Percentiles rank a stretch among this genome's conserved stretches.
phyloP scores from a whole-genome alignment of 2,329 filamentous ascomycete genomes.

The Colletotrichum orbiculare region DNA sequence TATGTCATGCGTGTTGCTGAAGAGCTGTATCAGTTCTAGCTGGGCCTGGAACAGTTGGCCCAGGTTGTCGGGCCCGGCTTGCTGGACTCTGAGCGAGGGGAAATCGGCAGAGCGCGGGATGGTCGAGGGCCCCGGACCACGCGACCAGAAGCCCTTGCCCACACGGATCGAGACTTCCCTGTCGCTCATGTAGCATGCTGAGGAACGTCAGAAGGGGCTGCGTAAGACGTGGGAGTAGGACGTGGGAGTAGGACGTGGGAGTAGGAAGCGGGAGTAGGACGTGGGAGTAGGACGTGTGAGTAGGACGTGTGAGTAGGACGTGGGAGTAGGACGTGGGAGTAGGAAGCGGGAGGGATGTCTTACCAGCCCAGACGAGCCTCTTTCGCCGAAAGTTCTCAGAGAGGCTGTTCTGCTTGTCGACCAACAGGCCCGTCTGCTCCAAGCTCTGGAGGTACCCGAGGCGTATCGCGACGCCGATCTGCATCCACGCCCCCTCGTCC shows the following conservation, averaged over 20 bases:
- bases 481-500: slow-evolving; percentile 82
- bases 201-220: background rate
- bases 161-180: slow-evolving; percentile 77
- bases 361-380: slow-evolving; percentile 74
- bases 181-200: slow-evolving; percentile 73
- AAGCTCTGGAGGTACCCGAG: slow-evolving; percentile 77
- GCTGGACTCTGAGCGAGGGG: slow-evolving; percentile 70
- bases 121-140: slow-evolving; percentile 75
- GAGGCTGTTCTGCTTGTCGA: slow-evolving; percentile 66
- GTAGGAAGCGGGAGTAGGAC: too few relatives aligned
- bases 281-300: too few relatives aligned
- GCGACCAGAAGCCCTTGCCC: slow-evolving; percentile 79
- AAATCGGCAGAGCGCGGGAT: slow-evolving; percentile 74
- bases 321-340: too few relatives aligned
- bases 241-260: too few relatives aligned
- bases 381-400: slow-evolving; percentile 68
- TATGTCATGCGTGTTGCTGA: slow-evolving; percentile 79
- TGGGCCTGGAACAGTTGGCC: slow-evolving; percentile 77
- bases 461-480: slow-evolving; percentile 76
- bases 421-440: slow-evolving; percentile 73
- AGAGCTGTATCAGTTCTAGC: slow-evolving; percentile 76
- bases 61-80: slow-evolving; percentile 72
- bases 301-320: too few relatives aligned
- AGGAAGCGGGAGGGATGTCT: too few relatives aligned
- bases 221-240: too few relatives aligned